Percentiles rank a stretch among this genome's conserved stretches.
These are phyloP conservation scores for Penicillium sp. DNA, from an alignment of 2,329 filamentous ascomycete species.

Conservation along the genomic window DNA sequence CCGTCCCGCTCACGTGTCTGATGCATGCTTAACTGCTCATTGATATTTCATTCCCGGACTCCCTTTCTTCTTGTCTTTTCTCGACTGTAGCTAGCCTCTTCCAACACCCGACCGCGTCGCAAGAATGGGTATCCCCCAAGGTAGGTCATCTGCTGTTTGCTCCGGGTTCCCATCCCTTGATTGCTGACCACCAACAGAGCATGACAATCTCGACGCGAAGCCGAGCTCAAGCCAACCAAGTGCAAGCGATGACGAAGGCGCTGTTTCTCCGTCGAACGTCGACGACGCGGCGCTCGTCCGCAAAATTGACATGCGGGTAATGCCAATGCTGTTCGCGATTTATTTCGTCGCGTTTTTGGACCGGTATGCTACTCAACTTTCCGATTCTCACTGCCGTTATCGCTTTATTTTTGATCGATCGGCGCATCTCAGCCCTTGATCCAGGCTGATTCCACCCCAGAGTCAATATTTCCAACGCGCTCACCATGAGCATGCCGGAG, in stretches of 20 bases:
- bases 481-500: slow-evolving; percentile 51
- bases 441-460: slow-evolving; percentile 3
- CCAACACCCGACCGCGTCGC: neutral
- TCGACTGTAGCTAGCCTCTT: neutral
- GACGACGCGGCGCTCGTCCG: slow-evolving; percentile 19
- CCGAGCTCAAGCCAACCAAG: neutral
- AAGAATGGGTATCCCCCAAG: neutral
- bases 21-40: no score
- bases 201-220: neutral
- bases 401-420: neutral
- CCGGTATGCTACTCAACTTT: slow-evolving; percentile 10
- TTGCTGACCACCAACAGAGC: neutral
- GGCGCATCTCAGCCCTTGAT: slow-evolving; percentile 1
- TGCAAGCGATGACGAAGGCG: slow-evolving; percentile 1
- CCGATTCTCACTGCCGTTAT: neutral
- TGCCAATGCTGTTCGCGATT: slow-evolving; percentile 22
- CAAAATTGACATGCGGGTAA: slow-evolving; percentile 21
- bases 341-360: slow-evolving; percentile 23
- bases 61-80: neutral
- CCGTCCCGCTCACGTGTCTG: no score
- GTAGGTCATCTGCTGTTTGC: neutral
- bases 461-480: slow-evolving; percentile 58
- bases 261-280: slow-evolving; percentile 1
- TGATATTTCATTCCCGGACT: no score
- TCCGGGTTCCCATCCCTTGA: neutral